Percentiles rank a stretch among this genome's conserved stretches.
Evolutionary conservation across 805 yeast genomes (phyloP).

Genomic region (Soucietia sequanensis): DNA sequence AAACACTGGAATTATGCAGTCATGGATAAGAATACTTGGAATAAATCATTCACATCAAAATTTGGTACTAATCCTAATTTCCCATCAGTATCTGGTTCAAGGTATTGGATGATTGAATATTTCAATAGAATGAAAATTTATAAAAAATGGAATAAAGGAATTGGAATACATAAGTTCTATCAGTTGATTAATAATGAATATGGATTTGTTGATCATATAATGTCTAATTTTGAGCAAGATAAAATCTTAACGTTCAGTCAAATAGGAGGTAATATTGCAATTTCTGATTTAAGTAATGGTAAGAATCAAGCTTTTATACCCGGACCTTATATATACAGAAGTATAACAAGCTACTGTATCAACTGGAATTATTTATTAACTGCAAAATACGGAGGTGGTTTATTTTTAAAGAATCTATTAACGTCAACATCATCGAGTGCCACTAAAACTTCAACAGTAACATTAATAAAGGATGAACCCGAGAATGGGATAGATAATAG

Average conservation of each 20-base stretch:
- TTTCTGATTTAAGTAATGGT: slow-evolving; percentile 33
- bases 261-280: slow-evolving; percentile 26
- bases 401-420: slow-evolving; percentile 31
- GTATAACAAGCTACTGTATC: slow-evolving; percentile 18
- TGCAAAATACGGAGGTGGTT: slow-evolving; percentile 26
- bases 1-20: slow-evolving; percentile 46
- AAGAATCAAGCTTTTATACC: slow-evolving; percentile 38
- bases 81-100: slow-evolving; percentile 44
- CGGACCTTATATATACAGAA: slow-evolving; percentile 19
- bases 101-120: slow-evolving; percentile 49
- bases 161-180: slow-evolving; percentile 24
- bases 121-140: slow-evolving; percentile 33
- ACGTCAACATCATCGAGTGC: slow-evolving; percentile 31
- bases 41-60: slow-evolving; percentile 38
- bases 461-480: slow-evolving; percentile 9
- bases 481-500: slow-evolving; percentile 2
- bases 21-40: slow-evolving; percentile 48
- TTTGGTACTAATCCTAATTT: slow-evolving; percentile 38
- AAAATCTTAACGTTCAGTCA: slow-evolving; percentile 27
- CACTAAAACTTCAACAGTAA: slow-evolving; percentile 18
- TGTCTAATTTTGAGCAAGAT: slow-evolving; percentile 25
- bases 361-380: slow-evolving; percentile 34
- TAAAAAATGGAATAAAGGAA: slow-evolving; percentile 41
- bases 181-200: slow-evolving; percentile 28
- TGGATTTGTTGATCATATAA: slow-evolving; percentile 17